These are phyloP conservation scores for Spongispora temasekensis DNA, from an alignment of 1,284 basidiomycete genomes.

Conservation along the genomic window DNA sequence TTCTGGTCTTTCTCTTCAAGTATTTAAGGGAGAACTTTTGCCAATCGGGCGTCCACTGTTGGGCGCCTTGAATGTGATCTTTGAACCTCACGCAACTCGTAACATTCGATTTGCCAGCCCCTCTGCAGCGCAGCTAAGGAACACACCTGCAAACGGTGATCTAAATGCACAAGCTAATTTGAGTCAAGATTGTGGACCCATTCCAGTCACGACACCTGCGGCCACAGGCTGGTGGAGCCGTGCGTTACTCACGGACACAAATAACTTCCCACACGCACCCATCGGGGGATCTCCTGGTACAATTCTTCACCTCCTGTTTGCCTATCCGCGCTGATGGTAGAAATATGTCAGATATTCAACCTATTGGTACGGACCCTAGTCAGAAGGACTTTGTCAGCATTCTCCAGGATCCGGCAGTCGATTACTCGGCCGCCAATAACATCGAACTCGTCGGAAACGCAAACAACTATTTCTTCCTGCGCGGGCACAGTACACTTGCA, in stretches of 20 bases:
- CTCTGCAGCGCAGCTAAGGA: slow-evolving; percentile 1
- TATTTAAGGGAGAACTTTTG: not conserved
- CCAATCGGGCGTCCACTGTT: not conserved
- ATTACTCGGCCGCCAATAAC: slow-evolving; percentile 2
- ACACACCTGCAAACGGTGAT: not conserved
- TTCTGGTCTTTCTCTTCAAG: slow-evolving; percentile 11
- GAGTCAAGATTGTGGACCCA: not conserved
- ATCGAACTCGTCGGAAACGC: slow-evolving; percentile 8
- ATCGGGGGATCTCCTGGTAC: slow-evolving; percentile 9
- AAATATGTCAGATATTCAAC: slow-evolving; percentile 10
- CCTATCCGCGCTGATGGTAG: not conserved
- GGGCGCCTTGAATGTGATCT: slow-evolving; percentile 16
- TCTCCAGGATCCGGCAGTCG: slow-evolving; percentile 4
- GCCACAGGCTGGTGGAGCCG: slow-evolving; percentile 20
- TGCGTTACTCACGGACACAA: not conserved
- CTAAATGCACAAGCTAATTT: not conserved
- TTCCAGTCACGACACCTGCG: slow-evolving; percentile 12
- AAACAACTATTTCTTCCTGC: slow-evolving; percentile 15
- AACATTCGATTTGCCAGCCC: slow-evolving; percentile 15
- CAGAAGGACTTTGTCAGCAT: not conserved
- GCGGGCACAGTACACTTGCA: slow-evolving; percentile 13
- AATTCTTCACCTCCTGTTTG: not conserved
- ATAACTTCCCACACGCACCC: slow-evolving; percentile 9
- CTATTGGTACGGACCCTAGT: slow-evolving; percentile 4
- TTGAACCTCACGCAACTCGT: slow-evolving; percentile 13